Percentiles rank a stretch among this genome's conserved stretches.
Conservation (phyloP, 441 rosid genomes). For the Populus tomentosa region DNA sequence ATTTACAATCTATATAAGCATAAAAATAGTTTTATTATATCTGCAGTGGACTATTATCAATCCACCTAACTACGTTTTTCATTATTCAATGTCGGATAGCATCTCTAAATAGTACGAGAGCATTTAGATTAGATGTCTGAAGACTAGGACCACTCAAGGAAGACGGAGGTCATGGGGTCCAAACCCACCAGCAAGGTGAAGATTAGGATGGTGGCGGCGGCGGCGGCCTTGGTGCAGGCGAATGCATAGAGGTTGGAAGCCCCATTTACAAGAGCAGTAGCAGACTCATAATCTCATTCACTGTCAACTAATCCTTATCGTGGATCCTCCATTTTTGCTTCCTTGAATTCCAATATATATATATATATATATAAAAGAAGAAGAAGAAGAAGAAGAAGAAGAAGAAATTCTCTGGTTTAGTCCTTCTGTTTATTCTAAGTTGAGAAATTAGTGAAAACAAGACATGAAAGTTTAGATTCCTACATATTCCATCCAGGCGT, state of each 20-base stretch:
- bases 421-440: not conserved
- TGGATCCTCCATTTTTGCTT: conserved; percentile 38
- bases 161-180: conserved; percentile 37
- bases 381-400: no score
- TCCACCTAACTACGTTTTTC: not conserved
- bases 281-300: conserved; percentile 37
- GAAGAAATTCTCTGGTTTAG: no score
- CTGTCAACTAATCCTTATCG: conserved; percentile 36
- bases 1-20: not conserved
- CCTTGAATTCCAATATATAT: conserved; percentile 18
- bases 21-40: no score
- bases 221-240: conserved; percentile 28
- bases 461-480: conserved; percentile 1
- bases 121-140: not conserved
- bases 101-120: not conserved
- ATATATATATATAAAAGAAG: no score
- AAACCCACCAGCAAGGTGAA: conserved; percentile 25
- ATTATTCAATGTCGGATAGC: not conserved
- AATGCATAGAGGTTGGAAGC: conserved; percentile 34
- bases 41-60: not conserved
- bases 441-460: not conserved
- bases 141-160: conserved; percentile 15
- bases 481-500: conserved; percentile 37
- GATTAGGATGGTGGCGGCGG: conserved; percentile 2
- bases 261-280: conserved; percentile 28